phyloP scores from a whole-genome alignment of 495 filamentous ascomycete species.

The Penicillium riverlandense region DNA sequence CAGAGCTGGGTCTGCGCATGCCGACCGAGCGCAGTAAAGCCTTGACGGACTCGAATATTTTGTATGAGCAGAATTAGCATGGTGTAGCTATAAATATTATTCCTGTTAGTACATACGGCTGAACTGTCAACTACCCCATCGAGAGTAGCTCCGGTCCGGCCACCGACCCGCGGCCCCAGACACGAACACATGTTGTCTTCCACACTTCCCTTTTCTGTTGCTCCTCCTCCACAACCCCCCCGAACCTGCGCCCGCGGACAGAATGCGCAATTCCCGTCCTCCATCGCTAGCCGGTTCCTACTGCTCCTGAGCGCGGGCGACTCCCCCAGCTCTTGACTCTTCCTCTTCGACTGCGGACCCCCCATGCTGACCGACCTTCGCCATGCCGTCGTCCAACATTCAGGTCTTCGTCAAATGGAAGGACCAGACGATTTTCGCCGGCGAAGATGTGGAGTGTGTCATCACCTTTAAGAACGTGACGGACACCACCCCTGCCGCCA shows the following conservation, averaged over 20 bases:
- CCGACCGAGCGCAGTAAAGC: constrained; percentile 16
- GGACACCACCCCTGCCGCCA: constrained; percentile 22
- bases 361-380: constrained; percentile 32
- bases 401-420: constrained; percentile 93
- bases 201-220: background rate
- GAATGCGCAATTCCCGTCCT: constrained; percentile 13
- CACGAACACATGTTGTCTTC: too few relatives aligned
- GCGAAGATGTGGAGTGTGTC: constrained; percentile 86
- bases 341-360: constrained; percentile 10
- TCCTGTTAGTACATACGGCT: too few relatives aligned
- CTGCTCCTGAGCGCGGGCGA: constrained; percentile 6
- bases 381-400: constrained; percentile 56
- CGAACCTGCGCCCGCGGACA: constrained; percentile 21
- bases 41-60: constrained; percentile 15
- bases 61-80: constrained; percentile 19
- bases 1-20: constrained; percentile 60
- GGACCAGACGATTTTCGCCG: constrained; percentile 85
- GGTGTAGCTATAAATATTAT: too few relatives aligned
- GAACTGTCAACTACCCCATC: too few relatives aligned
- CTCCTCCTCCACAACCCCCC: constrained; percentile 6
- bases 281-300: background rate
- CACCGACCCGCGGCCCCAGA: too few relatives aligned
- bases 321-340: constrained; percentile 6
- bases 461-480: constrained; percentile 94
- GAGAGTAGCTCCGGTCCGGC: too few relatives aligned